Percentiles rank a stretch among this genome's conserved stretches.
These are phyloP conservation scores for Penicillium griseofulvum DNA, from an alignment of 2,329 filamentous ascomycete species.

Conservation along the genomic window DNA sequence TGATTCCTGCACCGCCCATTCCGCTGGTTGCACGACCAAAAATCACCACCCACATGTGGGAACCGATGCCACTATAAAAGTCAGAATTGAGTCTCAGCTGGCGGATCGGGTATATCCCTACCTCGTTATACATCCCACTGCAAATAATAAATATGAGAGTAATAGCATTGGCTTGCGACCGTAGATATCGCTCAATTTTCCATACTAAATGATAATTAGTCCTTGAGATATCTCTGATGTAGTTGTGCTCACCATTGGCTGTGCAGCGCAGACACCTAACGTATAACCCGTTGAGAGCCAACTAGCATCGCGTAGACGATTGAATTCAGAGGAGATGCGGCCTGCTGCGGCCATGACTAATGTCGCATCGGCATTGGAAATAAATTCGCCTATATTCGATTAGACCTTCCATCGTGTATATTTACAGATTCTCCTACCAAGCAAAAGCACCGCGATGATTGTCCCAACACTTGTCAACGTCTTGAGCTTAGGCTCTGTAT, in stretches of 20 bases:
- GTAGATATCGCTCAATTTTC: slow-evolving; percentile 58
- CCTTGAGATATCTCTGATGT: neutral
- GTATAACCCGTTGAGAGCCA: slow-evolving; percentile 58
- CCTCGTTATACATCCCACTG: slow-evolving; percentile 45
- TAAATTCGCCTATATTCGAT: slow-evolving; percentile 55
- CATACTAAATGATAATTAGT: slow-evolving; percentile 42
- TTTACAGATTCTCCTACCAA: slow-evolving; percentile 19
- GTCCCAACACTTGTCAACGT: slow-evolving; percentile 20
- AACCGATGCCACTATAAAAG: slow-evolving; percentile 35
- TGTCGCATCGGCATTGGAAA: slow-evolving; percentile 63
- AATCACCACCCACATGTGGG: slow-evolving; percentile 41
- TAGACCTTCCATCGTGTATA: neutral
- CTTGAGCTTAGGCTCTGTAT: slow-evolving; percentile 5
- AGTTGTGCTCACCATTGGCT: slow-evolving; percentile 47
- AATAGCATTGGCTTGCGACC: slow-evolving; percentile 54
- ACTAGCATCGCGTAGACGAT: slow-evolving; percentile 55
- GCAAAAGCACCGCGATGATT: slow-evolving; percentile 29
- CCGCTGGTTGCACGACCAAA: slow-evolving; percentile 43
- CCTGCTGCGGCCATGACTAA: slow-evolving; percentile 66
- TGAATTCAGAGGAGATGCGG: slow-evolving; percentile 61
- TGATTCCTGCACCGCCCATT: slow-evolving; percentile 47
- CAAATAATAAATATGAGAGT: slow-evolving; percentile 52
- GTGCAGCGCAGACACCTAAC: slow-evolving; percentile 52
- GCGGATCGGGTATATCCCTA: slow-evolving; percentile 8
- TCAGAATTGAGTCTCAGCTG: neutral